These are phyloP conservation scores for Penicillium dipodomyicola DNA, from an alignment of 495 filamentous ascomycete genomes.

Conservation along the genomic window DNA sequence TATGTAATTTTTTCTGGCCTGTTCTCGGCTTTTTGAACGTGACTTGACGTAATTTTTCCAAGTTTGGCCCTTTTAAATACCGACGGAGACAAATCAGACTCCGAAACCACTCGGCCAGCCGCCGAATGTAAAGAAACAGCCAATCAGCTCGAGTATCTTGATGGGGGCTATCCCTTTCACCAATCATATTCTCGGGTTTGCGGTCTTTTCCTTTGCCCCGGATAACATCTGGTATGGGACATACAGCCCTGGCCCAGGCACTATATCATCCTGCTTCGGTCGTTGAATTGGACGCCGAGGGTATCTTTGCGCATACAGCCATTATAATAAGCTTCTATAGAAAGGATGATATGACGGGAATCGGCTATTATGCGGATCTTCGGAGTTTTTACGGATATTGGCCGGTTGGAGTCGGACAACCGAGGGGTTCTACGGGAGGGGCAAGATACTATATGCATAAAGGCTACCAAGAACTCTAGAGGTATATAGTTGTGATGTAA, in stretches of 20 bases:
- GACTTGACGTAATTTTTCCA: slow-evolving; percentile 27
- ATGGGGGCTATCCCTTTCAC: slow-evolving; percentile 5
- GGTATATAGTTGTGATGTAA: not conserved
- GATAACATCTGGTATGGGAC: slow-evolving; percentile 19
- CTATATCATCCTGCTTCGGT: slow-evolving; percentile 8
- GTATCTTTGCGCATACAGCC: not conserved
- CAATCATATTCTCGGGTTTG: slow-evolving; percentile 44
- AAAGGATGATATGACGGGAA: not conserved
- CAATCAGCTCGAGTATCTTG: slow-evolving; percentile 17
- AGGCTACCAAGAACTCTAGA: not conserved
- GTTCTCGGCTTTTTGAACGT: slow-evolving; percentile 17
- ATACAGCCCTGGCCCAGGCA: slow-evolving; percentile 7
- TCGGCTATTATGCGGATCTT: slow-evolving; percentile 19
- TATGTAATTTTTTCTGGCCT: slow-evolving; percentile 6
- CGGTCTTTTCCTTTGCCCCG: slow-evolving; percentile 3
- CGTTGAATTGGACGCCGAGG: slow-evolving; percentile 21
- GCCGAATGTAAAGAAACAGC: slow-evolving; percentile 2
- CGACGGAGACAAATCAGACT: slow-evolving; percentile 43
- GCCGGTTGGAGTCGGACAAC: slow-evolving; percentile 12
- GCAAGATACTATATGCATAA: slow-evolving; percentile 1
- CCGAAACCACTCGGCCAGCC: slow-evolving; percentile 33
- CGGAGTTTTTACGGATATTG: slow-evolving; percentile 26
- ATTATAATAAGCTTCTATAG: not conserved
- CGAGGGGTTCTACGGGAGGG: slow-evolving; percentile 15
- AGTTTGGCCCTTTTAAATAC: slow-evolving; percentile 22